phyloP scores from a whole-genome alignment of 73 alveolate genomes.

The Paramecium octaurelia region DNA sequence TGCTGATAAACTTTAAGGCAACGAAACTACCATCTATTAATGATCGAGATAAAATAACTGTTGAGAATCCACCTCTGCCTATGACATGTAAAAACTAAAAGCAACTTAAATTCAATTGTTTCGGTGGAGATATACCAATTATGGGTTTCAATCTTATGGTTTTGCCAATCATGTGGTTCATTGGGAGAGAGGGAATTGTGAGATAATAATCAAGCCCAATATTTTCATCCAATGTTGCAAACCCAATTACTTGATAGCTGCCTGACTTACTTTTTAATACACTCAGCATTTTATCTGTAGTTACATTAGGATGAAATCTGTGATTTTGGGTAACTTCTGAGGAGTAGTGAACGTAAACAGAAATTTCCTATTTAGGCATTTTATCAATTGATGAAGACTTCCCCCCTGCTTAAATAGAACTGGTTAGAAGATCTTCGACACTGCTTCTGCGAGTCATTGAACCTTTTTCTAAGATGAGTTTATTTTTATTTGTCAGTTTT shows the following conservation, averaged over 20 bases:
- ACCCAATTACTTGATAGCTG: background rate
- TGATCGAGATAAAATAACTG: slow-evolving; percentile 72
- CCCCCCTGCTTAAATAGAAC: background rate
- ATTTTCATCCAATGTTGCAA: slow-evolving; percentile 44
- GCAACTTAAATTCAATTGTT: slow-evolving; percentile 49
- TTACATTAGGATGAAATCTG: background rate
- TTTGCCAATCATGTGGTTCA: background rate
- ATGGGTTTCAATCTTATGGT: background rate
- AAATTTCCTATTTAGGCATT: background rate
- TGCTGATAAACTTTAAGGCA: slow-evolving; percentile 76
- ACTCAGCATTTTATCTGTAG: background rate
- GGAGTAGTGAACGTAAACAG: background rate
- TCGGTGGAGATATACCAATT: background rate
- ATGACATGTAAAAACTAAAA: slow-evolving; percentile 73
- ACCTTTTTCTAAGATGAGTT: slow-evolving; percentile 2
- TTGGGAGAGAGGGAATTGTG: slow-evolving; percentile 21
- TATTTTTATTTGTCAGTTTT: background rate
- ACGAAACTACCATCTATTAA: slow-evolving; percentile 73
- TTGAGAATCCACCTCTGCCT: slow-evolving; percentile 86
- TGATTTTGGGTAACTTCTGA: background rate
- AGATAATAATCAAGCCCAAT: slow-evolving; percentile 43
- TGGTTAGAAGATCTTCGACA: background rate
- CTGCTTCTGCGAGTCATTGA: slow-evolving; percentile 26
- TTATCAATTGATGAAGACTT: background rate
- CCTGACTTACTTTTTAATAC: background rate